phyloP scores from a whole-genome alignment of 2,329 filamentous ascomycete genomes.

The Lachnellula suecica region DNA sequence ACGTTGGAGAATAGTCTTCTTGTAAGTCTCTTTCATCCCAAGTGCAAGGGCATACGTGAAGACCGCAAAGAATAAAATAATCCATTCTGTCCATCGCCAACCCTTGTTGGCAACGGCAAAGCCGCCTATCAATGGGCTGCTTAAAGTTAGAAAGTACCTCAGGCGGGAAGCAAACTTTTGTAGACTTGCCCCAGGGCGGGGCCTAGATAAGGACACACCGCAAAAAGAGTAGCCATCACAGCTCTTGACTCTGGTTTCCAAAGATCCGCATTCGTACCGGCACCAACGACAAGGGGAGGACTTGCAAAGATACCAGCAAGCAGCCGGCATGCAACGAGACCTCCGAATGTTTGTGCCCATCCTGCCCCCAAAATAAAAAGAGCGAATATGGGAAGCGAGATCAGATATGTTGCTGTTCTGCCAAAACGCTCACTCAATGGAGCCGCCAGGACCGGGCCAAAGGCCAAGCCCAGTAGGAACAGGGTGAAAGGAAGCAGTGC shows the following conservation, averaged over 20 bases:
- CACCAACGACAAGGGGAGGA: constrained; percentile 11
- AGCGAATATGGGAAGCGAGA: constrained; percentile 45
- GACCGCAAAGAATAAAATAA: constrained; percentile 10
- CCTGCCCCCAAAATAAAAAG: constrained; percentile 58
- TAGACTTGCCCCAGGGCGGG: constrained; percentile 14
- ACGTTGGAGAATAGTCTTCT: background rate
- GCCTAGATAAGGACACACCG: constrained; percentile 5
- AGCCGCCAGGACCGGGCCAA: constrained; percentile 58
- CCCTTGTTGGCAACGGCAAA: constrained; percentile 14
- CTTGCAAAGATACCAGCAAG: constrained; percentile 48
- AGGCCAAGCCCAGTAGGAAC: constrained; percentile 57
- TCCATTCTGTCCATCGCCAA: constrained; percentile 21
- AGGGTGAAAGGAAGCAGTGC: constrained; percentile 58
- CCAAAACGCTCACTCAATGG: constrained; percentile 60
- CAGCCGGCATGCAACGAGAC: constrained; percentile 54
- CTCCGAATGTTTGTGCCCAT: constrained; percentile 48
- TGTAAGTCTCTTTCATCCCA: constrained; percentile 1
- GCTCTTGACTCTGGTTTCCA: constrained; percentile 8
- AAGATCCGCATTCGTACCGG: constrained; percentile 19
- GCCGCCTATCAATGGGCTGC: constrained; percentile 19
- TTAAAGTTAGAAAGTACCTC: constrained; percentile 1
- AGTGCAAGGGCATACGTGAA: constrained; percentile 6
- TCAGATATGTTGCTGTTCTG: constrained; percentile 50
- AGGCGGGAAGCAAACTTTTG: background rate
- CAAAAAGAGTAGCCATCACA: constrained; percentile 8